Conservation (phyloP, 176 grass and related monocot genomes). For the Panicum miliaceum region DNA sequence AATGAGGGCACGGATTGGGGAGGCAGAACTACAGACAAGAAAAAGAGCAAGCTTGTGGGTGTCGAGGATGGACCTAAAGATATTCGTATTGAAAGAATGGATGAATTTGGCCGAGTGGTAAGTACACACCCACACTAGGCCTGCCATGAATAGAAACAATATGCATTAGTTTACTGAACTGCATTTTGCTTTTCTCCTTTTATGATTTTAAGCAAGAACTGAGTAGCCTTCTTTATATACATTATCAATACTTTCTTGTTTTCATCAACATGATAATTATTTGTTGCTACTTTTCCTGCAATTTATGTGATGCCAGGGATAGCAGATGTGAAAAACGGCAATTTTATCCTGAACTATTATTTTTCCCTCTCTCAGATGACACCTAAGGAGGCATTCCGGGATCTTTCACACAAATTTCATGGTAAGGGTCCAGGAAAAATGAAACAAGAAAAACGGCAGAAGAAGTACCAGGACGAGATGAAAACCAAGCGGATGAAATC, state of each 20-base stretch:
- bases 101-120: constrained; percentile 95
- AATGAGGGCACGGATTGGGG: constrained; percentile 89
- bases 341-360: constrained; percentile 21
- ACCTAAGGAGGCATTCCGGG: constrained; percentile 86
- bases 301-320: neutral
- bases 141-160: neutral
- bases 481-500: constrained; percentile 85
- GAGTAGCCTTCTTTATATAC: constrained; percentile 14
- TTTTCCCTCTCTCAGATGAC: constrained; percentile 61
- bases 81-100: constrained; percentile 81
- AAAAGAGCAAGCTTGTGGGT: constrained; percentile 88
- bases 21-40: constrained; percentile 89
- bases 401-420: constrained; percentile 92
- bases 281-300: neutral
- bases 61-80: constrained; percentile 80
- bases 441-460: constrained; percentile 82
- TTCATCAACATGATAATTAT: neutral
- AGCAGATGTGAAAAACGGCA: constrained; percentile 6
- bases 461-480: constrained; percentile 85
- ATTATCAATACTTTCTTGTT: neutral
- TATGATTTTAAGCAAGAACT: neutral
- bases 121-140: constrained; percentile 14
- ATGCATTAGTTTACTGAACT: neutral
- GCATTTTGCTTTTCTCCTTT: neutral
- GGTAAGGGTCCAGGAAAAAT: constrained; percentile 94